Percentiles rank a stretch among this genome's conserved stretches.
These are phyloP conservation scores for Ustilago bromivora DNA, from an alignment of 1,284 basidiomycete genomes.

Conservation along the genomic window DNA sequence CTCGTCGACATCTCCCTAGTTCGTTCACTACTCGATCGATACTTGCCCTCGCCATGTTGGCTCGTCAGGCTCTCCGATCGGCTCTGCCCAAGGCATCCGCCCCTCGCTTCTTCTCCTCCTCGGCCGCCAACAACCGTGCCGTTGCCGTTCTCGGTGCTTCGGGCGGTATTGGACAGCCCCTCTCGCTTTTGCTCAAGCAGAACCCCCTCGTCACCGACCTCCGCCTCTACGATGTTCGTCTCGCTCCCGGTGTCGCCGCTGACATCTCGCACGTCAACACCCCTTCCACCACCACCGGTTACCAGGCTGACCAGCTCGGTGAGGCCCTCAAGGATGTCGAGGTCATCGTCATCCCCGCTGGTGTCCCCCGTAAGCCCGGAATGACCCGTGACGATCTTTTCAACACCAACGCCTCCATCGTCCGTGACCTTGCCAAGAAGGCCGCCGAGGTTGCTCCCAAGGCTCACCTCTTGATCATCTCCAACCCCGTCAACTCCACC, in stretches of 20 bases:
- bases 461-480: slow-evolving; percentile 93
- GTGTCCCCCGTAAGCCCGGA: slow-evolving; percentile 73
- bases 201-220: slow-evolving; percentile 83
- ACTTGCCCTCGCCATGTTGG: slow-evolving; percentile 54
- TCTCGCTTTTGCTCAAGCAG: slow-evolving; percentile 87
- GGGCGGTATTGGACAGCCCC: slow-evolving; percentile 84
- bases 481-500: slow-evolving; percentile 82
- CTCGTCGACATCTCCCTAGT: slow-evolving; percentile 11
- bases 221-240: slow-evolving; percentile 67
- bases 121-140: slow-evolving; percentile 79
- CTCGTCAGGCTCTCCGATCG: slow-evolving; percentile 56
- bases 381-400: slow-evolving; percentile 99
- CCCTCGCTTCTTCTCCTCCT: slow-evolving; percentile 81
- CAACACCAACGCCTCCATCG: slow-evolving; percentile 96
- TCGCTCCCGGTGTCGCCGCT: slow-evolving; percentile 72
- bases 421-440: slow-evolving; percentile 91
- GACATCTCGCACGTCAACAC: slow-evolving; percentile 84
- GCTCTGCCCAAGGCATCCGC: slow-evolving; percentile 43
- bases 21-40: slow-evolving; percentile 5
- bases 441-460: slow-evolving; percentile 88
- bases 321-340: slow-evolving; percentile 85
- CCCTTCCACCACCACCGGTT: slow-evolving; percentile 83
- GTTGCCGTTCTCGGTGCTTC: slow-evolving; percentile 88
- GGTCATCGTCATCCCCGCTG: slow-evolving; percentile 96
- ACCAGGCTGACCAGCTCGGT: slow-evolving; percentile 79